phyloP scores from a whole-genome alignment of 805 yeast species.

The Candida yuanshanica region DNA sequence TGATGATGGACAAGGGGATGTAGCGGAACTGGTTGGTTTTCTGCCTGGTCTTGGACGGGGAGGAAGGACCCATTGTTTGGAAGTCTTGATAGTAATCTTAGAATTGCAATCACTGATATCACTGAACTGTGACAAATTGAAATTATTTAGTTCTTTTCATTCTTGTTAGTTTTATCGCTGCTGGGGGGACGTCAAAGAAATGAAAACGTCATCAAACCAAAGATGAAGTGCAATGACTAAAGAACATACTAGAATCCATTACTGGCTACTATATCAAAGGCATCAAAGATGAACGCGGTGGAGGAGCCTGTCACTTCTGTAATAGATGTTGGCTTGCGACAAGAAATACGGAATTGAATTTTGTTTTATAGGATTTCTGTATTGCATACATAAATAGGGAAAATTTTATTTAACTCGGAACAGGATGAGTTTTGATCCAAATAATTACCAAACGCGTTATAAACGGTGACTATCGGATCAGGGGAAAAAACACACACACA shows the following conservation, averaged over 20 bases:
- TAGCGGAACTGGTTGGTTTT: slow-evolving; percentile 36
- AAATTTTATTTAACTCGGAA: slow-evolving; percentile 1
- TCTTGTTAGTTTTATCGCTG: too few relatives aligned
- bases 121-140: slow-evolving; percentile 9
- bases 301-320: too few relatives aligned
- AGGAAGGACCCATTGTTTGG: slow-evolving; percentile 79
- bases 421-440: too few relatives aligned
- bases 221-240: background rate
- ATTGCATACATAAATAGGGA: slow-evolving; percentile 1
- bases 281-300: background rate
- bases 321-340: background rate
- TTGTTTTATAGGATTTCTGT: background rate
- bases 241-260: background rate
- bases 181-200: too few relatives aligned
- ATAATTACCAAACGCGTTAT: too few relatives aligned
- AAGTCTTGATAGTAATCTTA: slow-evolving; percentile 42
- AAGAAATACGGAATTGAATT: background rate
- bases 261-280: background rate
- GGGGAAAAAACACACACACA: too few relatives aligned
- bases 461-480: too few relatives aligned
- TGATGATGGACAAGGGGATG: background rate
- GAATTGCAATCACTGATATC: slow-evolving; percentile 12
- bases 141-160: slow-evolving; percentile 7
- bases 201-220: background rate
- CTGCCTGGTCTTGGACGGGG: slow-evolving; percentile 78